A percentile compares a stretch with the other conserved stretches of the same genome.
Evolutionary conservation across 1,139 yeast species (phyloP).

Genomic region (Oligophagozyma castellii): DNA sequence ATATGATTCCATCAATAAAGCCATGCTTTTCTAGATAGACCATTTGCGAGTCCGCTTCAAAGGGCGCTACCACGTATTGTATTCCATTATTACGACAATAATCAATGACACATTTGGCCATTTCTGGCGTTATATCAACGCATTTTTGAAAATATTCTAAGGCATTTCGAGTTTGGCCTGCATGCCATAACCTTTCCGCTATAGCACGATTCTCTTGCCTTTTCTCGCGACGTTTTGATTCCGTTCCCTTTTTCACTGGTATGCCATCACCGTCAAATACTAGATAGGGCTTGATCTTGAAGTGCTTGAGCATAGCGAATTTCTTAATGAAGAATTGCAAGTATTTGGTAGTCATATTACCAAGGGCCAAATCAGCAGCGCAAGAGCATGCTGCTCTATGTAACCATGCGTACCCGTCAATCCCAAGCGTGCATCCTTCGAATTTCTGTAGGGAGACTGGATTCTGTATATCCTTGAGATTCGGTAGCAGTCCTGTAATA

Average conservation of each 20-base stretch:
- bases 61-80: conserved; percentile 84
- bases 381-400: conserved; percentile 78
- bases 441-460: conserved; percentile 44
- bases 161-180: conserved; percentile 48
- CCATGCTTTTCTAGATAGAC: conserved; percentile 74
- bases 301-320: conserved; percentile 49
- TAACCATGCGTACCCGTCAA: conserved; percentile 95
- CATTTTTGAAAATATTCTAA: conserved; percentile 61
- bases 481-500: conserved; percentile 63
- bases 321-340: conserved; percentile 45
- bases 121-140: conserved; percentile 76
- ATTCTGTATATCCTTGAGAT: conserved; percentile 58
- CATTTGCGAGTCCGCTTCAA: conserved; percentile 97
- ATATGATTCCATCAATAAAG: conserved; percentile 68
- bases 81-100: conserved; percentile 48
- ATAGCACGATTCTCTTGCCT: conserved; percentile 44
- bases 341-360: conserved; percentile 55
- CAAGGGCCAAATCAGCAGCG: conserved; percentile 69
- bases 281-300: conserved; percentile 68
- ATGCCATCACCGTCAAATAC: conserved; percentile 90
- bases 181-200: conserved; percentile 36
- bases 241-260: conserved; percentile 70
- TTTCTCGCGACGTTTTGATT: conserved; percentile 41
- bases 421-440: conserved; percentile 68
- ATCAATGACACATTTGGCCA: conserved; percentile 79